A percentile compares a stretch with the other conserved stretches of the same genome.
Evolutionary conservation across 768 basidiomycete species (phyloP).

Genomic region (Agaricus sinodeliciosus): DNA sequence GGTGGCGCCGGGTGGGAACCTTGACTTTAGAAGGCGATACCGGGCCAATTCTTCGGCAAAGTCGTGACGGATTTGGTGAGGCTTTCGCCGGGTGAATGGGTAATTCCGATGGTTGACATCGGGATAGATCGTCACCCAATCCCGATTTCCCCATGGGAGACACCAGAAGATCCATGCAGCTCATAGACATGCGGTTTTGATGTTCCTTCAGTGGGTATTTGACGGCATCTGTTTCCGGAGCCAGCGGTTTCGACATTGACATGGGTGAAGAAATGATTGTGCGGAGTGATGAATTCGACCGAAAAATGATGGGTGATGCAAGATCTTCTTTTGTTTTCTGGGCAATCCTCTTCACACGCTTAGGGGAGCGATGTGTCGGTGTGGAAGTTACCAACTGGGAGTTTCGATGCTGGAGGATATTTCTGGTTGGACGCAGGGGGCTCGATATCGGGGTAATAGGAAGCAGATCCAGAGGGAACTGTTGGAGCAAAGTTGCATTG

Average conservation of each 20-base stretch:
- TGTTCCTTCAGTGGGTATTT: slow-evolving; percentile 4
- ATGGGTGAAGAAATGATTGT: slow-evolving; percentile 1
- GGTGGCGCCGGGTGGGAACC: not conserved
- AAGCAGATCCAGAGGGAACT: not conserved
- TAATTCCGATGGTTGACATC: not conserved
- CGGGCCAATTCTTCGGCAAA: not conserved
- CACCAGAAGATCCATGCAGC: not conserved
- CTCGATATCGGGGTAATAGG: slow-evolving; percentile 1
- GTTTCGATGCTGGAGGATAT: not conserved
- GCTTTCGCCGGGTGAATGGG: not conserved
- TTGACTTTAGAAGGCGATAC: not conserved
- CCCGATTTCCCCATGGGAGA: slow-evolving; percentile 13
- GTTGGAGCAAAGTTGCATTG: not conserved
- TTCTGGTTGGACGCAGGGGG: not conserved
- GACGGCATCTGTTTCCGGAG: not conserved
- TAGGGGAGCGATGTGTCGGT: not conserved
- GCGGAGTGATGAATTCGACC: not conserved
- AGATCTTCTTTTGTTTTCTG: slow-evolving; percentile 12
- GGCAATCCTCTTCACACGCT: not conserved
- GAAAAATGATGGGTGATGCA: slow-evolving; percentile 19
- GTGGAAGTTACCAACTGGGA: not conserved
- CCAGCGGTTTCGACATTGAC: not conserved
- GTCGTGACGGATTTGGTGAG: not conserved
- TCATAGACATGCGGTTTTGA: not conserved
- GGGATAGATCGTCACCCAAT: slow-evolving; percentile 3